These are phyloP conservation scores for Globisporangium perplexum DNA, from an alignment of 352 stramenopile genomes.

Conservation along the genomic window DNA sequence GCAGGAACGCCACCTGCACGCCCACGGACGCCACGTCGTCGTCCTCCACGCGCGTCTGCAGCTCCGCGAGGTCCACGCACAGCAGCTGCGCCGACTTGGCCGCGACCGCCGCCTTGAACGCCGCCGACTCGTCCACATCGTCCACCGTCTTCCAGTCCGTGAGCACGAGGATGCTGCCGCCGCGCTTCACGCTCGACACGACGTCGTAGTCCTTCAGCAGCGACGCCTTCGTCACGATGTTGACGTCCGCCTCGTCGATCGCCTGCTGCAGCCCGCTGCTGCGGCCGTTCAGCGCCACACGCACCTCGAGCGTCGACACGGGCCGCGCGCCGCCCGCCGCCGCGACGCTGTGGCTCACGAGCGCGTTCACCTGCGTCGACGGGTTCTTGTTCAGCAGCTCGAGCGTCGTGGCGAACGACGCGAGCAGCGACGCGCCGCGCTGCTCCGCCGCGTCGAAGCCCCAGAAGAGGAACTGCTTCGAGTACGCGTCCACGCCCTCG, in stretches of 20 bases:
- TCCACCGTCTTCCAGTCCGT: constrained; percentile 59
- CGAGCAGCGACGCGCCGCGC: constrained; percentile 25
- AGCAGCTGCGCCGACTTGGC: constrained; percentile 40
- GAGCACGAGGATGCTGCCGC: constrained; percentile 51
- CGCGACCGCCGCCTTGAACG: constrained; percentile 56
- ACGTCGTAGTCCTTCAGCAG: constrained; percentile 54
- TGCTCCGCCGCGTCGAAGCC: constrained; percentile 73
- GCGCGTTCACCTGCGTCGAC: constrained; percentile 49
- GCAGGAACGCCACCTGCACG: constrained; percentile 57
- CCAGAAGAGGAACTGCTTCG: constrained; percentile 90
- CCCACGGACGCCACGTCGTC: constrained; percentile 41
- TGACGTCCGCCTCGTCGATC: constrained; percentile 52
- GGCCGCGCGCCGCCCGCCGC: constrained; percentile 18
- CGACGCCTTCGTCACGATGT: constrained; percentile 39
- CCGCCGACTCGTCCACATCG: constrained; percentile 42
- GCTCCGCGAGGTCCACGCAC: constrained; percentile 43
- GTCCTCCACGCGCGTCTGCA: constrained; percentile 48
- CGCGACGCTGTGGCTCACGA: constrained; percentile 46
- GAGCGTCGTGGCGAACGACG: constrained; percentile 35
- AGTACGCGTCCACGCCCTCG: constrained; percentile 35
- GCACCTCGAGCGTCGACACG: constrained; percentile 49
- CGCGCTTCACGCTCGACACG: constrained; percentile 38
- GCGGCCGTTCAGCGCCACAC: constrained; percentile 38
- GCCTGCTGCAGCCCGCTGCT: constrained; percentile 30
- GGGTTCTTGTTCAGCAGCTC: constrained; percentile 58